Evolutionary conservation across 768 basidiomycete species (phyloP), one percentile per base, ranked within the genome.

Genomic region (Paxillus ammoniavirescens): DNA sequence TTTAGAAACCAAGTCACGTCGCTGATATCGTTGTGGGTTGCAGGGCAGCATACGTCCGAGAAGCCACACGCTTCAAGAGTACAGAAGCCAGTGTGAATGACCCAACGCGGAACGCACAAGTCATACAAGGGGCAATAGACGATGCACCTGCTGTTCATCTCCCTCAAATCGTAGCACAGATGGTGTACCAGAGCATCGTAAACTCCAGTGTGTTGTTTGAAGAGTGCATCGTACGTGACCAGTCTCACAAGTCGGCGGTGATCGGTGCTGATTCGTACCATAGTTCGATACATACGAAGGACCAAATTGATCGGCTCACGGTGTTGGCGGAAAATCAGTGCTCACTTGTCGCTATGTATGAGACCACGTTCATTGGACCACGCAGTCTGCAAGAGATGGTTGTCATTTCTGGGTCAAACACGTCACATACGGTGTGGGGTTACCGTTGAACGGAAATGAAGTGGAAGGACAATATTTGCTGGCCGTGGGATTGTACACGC

Each of bases 21-120:
- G 31, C 42, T 21, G 31, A 57, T 21, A 21, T 40, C 21, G 23
- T 26, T 18, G 23, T 13, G 13, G 2, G 33, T 40, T 26, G 36
- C 6, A 65, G 65, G 36, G 31, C 59, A 17, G 52, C 52, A 14
- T 67, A 67, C 38, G 59, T 67, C 15, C 42, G 61, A 37, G 65
- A 66, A 51, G 65, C 65, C 7, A 55, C 61, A 15, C 62, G 65
- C n/a, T 67, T 65, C 57, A 65, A 61, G 40, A n/a, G 42, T n/a
- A 65, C 54, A 2, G 40, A 46, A 51, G 31, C 45, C 17, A 47
- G 28, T 9, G 33, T 65, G 43, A 46, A 61, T 17, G 47, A 47
- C 21, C 59, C 54, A 6, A 50, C 55, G 10, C 55, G 61, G 15
- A 54, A 61, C 23, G 26, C 54, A 33, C 48, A 67, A 15, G 58